Percentiles rank a stretch among this genome's conserved stretches.
These are phyloP conservation scores for Malus sylvestris DNA, from an alignment of 306 rosid genomes.

Conservation along the genomic window DNA sequence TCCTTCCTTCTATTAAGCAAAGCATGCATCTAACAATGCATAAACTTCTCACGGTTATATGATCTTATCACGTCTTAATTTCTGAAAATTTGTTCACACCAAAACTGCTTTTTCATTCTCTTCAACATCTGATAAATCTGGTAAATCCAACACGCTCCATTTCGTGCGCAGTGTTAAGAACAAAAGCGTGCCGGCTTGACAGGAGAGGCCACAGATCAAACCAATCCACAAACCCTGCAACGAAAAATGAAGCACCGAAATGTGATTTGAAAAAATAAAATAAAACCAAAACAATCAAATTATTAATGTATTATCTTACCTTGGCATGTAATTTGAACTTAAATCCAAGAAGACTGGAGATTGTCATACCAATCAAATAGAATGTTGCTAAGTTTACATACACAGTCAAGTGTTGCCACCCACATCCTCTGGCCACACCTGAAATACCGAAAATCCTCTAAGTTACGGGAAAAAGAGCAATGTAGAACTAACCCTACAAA, in stretches of 20 bases:
- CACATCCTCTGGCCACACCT: constrained; percentile 84
- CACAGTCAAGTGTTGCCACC: constrained; percentile 66
- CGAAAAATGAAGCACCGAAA: neutral
- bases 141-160: constrained; percentile 36
- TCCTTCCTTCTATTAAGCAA: neutral
- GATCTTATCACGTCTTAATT: neutral
- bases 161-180: constrained; percentile 25
- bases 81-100: neutral
- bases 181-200: constrained; percentile 46
- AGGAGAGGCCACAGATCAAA: constrained; percentile 49
- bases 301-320: constrained; percentile 22
- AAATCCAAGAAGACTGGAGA: constrained; percentile 52
- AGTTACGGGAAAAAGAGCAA: neutral
- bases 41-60: neutral
- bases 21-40: neutral
- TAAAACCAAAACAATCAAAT: neutral
- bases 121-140: neutral
- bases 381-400: constrained; percentile 53
- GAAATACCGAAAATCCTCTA: neutral
- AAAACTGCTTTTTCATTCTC: neutral
- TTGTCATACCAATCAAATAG: constrained; percentile 60
- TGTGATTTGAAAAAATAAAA: neutral
- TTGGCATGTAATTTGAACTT: constrained; percentile 35
- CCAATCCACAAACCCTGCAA: constrained; percentile 77
- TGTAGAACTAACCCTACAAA: neutral